phyloP scores from a whole-genome alignment of 2,329 filamentous ascomycete species.

The Ophiostoma sp. region DNA sequence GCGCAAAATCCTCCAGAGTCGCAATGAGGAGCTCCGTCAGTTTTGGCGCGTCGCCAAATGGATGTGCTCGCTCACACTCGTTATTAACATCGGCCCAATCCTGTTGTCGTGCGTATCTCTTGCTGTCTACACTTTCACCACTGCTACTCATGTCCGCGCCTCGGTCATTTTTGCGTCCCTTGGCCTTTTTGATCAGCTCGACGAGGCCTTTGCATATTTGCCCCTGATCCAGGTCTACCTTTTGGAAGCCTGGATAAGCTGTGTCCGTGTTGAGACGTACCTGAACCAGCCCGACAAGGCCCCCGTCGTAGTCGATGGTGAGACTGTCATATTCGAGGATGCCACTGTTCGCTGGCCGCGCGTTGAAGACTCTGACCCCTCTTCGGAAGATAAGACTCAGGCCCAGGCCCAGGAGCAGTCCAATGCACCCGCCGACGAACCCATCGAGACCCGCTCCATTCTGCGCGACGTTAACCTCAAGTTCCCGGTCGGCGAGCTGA shows the following conservation, averaged over 20 bases:
- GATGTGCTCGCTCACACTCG: constrained; percentile 32
- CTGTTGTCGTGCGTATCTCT: constrained; percentile 35
- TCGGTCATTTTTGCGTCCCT: constrained; percentile 37
- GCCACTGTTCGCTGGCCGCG: constrained; percentile 36
- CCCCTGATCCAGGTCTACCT: constrained; percentile 35
- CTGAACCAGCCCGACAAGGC: constrained; percentile 34
- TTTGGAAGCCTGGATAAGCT: constrained; percentile 37
- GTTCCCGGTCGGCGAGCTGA: constrained; percentile 36
- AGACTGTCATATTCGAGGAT: constrained; percentile 31
- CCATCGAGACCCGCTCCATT: constrained; percentile 29
- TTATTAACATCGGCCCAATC: constrained; percentile 34
- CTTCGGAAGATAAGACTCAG: background rate
- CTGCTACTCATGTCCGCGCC: constrained; percentile 33
- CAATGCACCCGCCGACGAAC: background rate
- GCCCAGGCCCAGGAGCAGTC: background rate
- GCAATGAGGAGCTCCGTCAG: constrained; percentile 36
- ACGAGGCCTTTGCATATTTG: constrained; percentile 34
- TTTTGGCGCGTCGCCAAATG: constrained; percentile 34
- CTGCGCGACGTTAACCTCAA: constrained; percentile 34
- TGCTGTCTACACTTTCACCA: constrained; percentile 34
- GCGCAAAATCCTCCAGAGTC: constrained; percentile 34
- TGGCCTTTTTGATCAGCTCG: constrained; percentile 36
- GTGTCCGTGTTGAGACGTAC: constrained; percentile 35
- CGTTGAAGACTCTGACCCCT: constrained; percentile 30
- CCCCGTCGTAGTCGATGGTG: constrained; percentile 29